Evolutionary conservation across 2,329 filamentous ascomycete genomes (phyloP), one percentile per base, ranked within the genome.

Genomic region (Cladorrhinum sp.): DNA sequence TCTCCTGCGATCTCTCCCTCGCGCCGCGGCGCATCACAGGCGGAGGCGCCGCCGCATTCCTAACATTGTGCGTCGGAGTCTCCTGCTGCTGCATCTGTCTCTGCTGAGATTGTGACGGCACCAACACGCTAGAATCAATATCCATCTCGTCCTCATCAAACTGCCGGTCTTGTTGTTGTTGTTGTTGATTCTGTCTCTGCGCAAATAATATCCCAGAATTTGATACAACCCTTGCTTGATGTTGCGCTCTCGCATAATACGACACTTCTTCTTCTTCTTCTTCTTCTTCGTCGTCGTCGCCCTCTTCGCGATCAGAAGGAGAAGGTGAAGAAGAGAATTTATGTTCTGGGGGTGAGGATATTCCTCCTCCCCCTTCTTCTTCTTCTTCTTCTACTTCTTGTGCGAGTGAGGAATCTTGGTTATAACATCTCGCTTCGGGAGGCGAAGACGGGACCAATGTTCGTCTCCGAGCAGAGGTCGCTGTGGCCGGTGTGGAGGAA

Each of bases 201-300:
- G 3, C 3, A 12, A 42, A 42, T 14, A 42, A 14, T 42, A n/a
- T 3, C 3, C 36, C 36, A 12, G 10, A n/a, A 14, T 42, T 14
- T 5, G 2, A n/a, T 1, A 55, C 53, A 7, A 24, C 28, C 3
- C 53, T 14, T 2, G 53, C 53, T 28, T 55, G 53, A 6, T 55
- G 33, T 16, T 55, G 53, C 23, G 53, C 53, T 12, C 54, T 18
- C 1, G 54, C 54, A 18, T 57, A 57, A 6, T 49, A 57, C 1
- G 54, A 57, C 2, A 49, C 21, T 21, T 56, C 54, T 12, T 46
- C 54, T 23, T 57, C 54, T 21, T 57, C 54, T n/a, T 57, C 54
- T 10, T 49, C 54, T 3, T 30, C 28, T 8, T 30, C 23, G 7
- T 54, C 51, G 6, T 50, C 46, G 6, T 50, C 46, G 10, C 21